Evolutionary conservation across 129 eudicot species (phyloP).

Genomic region (Smallanthus sonchifolius): DNA sequence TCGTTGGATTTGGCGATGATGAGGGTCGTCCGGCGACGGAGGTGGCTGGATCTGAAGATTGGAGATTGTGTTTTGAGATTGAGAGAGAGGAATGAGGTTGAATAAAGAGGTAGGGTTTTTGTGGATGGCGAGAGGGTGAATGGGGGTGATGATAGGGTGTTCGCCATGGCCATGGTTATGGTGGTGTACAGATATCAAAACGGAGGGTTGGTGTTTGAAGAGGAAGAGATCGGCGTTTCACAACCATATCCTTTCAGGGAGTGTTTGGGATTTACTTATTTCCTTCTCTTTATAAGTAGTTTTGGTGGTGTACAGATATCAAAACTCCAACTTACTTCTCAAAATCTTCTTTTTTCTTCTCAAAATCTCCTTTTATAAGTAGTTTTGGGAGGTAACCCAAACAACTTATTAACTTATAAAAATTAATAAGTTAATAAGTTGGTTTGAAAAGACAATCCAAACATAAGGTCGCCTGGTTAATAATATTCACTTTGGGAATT

Average conservation of each 20-base stretch:
- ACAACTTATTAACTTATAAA: no score
- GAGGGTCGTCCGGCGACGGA: conserved; percentile 19
- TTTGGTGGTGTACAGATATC: no score
- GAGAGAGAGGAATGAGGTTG: conserved; percentile 20
- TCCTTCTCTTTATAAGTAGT: no score
- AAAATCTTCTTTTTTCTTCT: no score
- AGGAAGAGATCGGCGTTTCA: neutral
- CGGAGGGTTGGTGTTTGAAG: neutral
- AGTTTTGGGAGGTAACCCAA: no score
- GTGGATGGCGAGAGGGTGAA: conserved; percentile 16
- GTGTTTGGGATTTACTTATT: no score
- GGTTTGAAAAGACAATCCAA: no score
- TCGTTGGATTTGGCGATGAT: conserved; percentile 50
- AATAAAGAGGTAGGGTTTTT: conserved; percentile 22
- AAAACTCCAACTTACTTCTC: no score
- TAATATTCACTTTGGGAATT: neutral
- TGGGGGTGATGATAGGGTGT: conserved; percentile 37
- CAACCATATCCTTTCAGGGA: conserved; percentile 26
- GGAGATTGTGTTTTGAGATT: conserved; percentile 21
- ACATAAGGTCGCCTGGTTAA: conserved; percentile 11
- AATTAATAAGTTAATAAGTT: no score
- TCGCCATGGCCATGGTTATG: conserved; percentile 41
- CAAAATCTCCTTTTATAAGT: no score
- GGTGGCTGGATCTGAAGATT: conserved; percentile 20
- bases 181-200: neutral